Base-by-base conservation (phyloP, 179 eudicot species). In the Beta lomatogona region DNA sequence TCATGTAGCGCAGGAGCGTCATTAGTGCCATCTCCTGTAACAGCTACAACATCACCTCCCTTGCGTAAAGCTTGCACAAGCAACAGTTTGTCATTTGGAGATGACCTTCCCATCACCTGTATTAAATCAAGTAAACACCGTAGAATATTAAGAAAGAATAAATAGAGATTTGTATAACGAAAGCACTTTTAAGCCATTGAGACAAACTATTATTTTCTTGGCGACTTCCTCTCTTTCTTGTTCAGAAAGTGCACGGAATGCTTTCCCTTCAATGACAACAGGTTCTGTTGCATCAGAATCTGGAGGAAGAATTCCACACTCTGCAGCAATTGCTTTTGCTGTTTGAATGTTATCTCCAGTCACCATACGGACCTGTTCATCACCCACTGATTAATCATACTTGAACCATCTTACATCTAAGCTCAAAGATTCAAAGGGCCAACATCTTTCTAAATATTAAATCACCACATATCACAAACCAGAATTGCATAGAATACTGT, bases 1-100 rank as follows among this genome's bases (percentile, higher is more conserved):
- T 95, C 99, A 81, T 95, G 94, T 79, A 95, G 91, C 73, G 99
- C 97, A 81, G 99, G 99, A 84, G 99, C 98, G 65, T 95, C 99
- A 82, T 95, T 95, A 48, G 97, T 95, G 77, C 99, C 99, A 87
- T 95, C 99, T 59, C 99, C 98, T 55, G 99, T 95, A 11, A 95
- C 99, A 76, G 99, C 99, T 69, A 95, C 98, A 55, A 95, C 95
- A 53, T 94, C 92, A 72, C 98, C 98, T 55, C 75, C 88, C 80
- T 86, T 92, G 65, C 96, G 93, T 74, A 95, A 85, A 68, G 99
- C 89, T 89, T 91, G 97, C 72, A 95, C 97, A 75, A 94, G 97
- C 83, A 95, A 78, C 78, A 93, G 90, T 89, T 95, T 95, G 82
- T 95, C 97, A 82, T 71, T 92, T n/a, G 98, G 98, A 67, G 98